Conservation (phyloP, 371 early-diverging fungal species). For the Syncephalis plumigaleata region DNA sequence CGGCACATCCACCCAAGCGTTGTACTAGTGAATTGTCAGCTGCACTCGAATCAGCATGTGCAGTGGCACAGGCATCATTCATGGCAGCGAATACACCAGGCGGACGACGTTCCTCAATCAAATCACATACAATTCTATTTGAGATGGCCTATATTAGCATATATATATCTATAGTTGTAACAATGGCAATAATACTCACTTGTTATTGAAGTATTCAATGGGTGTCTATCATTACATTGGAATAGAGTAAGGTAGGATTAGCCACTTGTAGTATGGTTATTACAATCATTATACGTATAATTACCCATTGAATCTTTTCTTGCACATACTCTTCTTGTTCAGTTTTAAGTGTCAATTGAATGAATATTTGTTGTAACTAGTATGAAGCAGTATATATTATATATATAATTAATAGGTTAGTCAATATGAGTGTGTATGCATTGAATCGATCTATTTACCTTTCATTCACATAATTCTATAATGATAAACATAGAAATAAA, state of each 20-base stretch:
- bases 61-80: constrained; percentile 88
- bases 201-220: constrained; percentile 98
- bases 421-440: too few relatives aligned
- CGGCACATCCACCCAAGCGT: constrained; percentile 42
- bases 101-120: constrained; percentile 90
- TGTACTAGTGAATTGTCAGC: constrained; percentile 79
- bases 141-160: constrained; percentile 98
- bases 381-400: too few relatives aligned
- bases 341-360: constrained; percentile 91
- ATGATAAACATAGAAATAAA: too few relatives aligned
- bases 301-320: constrained; percentile 89
- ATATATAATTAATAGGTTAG: too few relatives aligned
- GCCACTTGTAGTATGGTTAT: too few relatives aligned
- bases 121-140: constrained; percentile 93
- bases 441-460: constrained; percentile 16
- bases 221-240: too few relatives aligned
- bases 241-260: too few relatives aligned
- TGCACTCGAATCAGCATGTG: constrained; percentile 76
- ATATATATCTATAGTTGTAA: too few relatives aligned
- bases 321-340: constrained; percentile 96
- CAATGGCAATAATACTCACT: constrained; percentile 11
- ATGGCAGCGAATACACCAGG: constrained; percentile 86
- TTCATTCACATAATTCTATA: constrained; percentile 99
- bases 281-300: too few relatives aligned
- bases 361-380: constrained; percentile 99